phyloP scores from a whole-genome alignment of 208 protist species.

The Wallacemonas rigidus region DNA sequence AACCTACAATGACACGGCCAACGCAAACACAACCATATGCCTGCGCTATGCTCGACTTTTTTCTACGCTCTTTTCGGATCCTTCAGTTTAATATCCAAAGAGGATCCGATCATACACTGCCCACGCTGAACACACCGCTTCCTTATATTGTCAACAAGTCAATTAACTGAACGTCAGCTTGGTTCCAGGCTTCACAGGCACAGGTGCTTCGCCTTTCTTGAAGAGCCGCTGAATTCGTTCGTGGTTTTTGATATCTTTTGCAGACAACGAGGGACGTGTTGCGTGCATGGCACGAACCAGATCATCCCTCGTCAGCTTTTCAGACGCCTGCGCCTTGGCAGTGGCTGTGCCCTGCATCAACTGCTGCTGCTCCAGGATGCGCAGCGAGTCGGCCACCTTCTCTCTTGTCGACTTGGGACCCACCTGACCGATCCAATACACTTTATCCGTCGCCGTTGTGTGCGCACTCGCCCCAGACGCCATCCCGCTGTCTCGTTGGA shows the following conservation, averaged over 20 bases:
- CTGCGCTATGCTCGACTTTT: too few species aligned
- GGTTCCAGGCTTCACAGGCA: conserved; percentile 39
- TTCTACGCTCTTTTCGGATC: too few species aligned
- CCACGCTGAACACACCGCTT: background rate
- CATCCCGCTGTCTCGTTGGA: conserved; percentile 14
- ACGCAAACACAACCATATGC: too few species aligned
- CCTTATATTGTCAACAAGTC: background rate
- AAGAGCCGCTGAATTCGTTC: conserved; percentile 77
- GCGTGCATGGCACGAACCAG: conserved; percentile 47
- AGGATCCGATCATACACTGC: too few species aligned
- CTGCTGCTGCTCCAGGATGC: conserved; percentile 23
- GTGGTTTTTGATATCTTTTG: conserved; percentile 63
- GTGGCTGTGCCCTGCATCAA: background rate
- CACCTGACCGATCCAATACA: conserved; percentile 60
- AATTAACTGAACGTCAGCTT: conserved; percentile 44
- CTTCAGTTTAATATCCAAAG: too few species aligned
- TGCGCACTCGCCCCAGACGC: conserved; percentile 14
- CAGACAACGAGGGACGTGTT: conserved; percentile 63
- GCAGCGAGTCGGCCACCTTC: conserved; percentile 66
- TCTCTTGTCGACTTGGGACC: conserved; percentile 54
- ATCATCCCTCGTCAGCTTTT: conserved; percentile 55
- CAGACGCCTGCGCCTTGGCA: conserved; percentile 13
- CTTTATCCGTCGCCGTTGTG: conserved; percentile 18
- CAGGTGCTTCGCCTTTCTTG: conserved; percentile 40
- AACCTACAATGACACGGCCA: too few species aligned